Evolutionary conservation across 1,284 basidiomycete genomes (phyloP).

Genomic region (Apiotrichum brassicae): DNA sequence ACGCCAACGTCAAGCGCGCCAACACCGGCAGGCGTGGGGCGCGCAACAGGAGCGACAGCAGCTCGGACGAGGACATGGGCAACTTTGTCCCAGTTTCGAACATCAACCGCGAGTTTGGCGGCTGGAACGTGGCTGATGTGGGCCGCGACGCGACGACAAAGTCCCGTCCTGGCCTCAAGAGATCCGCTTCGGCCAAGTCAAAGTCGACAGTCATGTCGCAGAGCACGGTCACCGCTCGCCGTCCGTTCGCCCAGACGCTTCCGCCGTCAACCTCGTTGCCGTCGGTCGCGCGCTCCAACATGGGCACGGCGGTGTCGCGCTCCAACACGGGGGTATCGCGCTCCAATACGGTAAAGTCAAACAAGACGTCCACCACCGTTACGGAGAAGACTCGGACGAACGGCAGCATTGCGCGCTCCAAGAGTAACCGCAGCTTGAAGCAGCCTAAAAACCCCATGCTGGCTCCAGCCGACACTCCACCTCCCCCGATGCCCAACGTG

Average conservation of each 20-base stretch:
- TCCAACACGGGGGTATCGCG: conserved; percentile 6
- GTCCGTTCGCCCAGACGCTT: background rate
- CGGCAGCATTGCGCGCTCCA: conserved; percentile 28
- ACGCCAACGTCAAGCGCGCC: conserved; percentile 38
- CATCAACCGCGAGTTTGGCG: conserved; percentile 11
- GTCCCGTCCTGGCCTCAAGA: conserved; percentile 18
- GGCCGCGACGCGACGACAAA: conserved; percentile 19
- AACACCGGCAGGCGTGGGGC: conserved; percentile 10
- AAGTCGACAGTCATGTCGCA: conserved; percentile 26
- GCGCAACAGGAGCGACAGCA: conserved; percentile 30
- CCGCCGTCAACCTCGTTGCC: background rate
- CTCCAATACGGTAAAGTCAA: conserved; percentile 8
- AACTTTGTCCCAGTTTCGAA: conserved; percentile 42
- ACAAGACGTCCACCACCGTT: conserved; percentile 3
- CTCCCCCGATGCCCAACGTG: conserved; percentile 42
- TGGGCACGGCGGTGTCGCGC: too few relatives aligned
- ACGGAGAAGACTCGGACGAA: conserved; percentile 29
- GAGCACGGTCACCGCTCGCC: conserved; percentile 1
- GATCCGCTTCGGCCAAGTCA: conserved; percentile 29
- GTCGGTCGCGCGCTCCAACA: background rate
- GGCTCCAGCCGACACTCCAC: conserved; percentile 29
- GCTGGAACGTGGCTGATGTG: conserved; percentile 38
- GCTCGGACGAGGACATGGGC: conserved; percentile 33
- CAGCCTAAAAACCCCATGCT: conserved; percentile 28
- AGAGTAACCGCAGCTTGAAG: conserved; percentile 18